Evolutionary conservation across 2,329 filamentous ascomycete species (phyloP), one percentile per base, ranked within the genome.

Genomic region (Cytospora piceae): DNA sequence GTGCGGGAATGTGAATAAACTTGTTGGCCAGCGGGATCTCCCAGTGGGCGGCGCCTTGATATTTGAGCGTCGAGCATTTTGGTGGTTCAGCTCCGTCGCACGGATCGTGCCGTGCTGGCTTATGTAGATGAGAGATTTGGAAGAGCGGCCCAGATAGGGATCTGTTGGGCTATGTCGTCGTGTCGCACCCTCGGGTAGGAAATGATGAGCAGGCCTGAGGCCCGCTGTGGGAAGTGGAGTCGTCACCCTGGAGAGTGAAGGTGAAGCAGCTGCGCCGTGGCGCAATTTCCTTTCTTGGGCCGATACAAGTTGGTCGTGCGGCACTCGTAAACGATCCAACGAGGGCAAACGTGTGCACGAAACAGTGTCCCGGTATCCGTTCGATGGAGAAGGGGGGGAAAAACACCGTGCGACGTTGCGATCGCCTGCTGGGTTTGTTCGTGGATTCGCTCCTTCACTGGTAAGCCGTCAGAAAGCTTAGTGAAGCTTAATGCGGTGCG

Each of bases 1-100:
- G 83, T 80, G 71, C 83, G 80, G 42, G 83, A 85, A 70, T 87
- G 85, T 63, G 80, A 77, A 74, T 86, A 85, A 29, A 61, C 29
- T 7, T 67, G 34, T 52, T 68, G 64, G 17, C 72, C 69, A 24
- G 73, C 70, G 61, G 74, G 70, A 49, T 72, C 70, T 20, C 70
- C 58, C 29, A 61, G 34, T 32, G 63, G 66, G 65, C 72, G 75
- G 65, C 73, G 72, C 65, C 73, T 70, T 64, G 73, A 68, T 67
- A 73, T 69, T 62, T 75, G 75, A 22, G 73, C 49, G 29, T 77
- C 74, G 53, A 74, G 70, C 75, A 76, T 75, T 58, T 63, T 72
- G 42, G 53, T 37, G 65, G 62, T 29, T 54, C 34, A 27, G 53
- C 53, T 58, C 31, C 54, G 52, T 58, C 51, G 59, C 66, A 67